Conservation (phyloP, 148 eudicot species). For the Chenopodium suecicum region DNA sequence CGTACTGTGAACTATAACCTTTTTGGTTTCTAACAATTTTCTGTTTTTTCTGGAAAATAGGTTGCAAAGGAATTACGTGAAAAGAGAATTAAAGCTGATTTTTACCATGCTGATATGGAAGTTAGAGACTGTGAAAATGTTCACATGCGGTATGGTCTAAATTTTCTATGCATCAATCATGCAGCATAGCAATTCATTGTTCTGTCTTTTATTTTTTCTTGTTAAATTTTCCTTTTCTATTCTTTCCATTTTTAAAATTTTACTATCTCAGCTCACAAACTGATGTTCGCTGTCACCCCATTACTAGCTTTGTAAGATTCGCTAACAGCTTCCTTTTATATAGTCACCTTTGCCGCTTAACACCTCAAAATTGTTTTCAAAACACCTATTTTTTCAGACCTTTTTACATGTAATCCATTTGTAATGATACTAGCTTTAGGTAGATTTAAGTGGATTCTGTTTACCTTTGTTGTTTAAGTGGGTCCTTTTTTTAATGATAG, state of each 20-base stretch:
- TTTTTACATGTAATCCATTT: background rate
- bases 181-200: background rate
- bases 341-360: background rate
- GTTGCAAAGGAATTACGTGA: constrained; percentile 86
- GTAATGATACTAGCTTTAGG: background rate
- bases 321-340: background rate
- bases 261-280: background rate
- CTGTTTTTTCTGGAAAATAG: constrained; percentile 34
- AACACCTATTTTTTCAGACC: background rate
- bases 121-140: constrained; percentile 77
- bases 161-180: background rate
- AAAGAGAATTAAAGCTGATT: constrained; percentile 79
- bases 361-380: background rate
- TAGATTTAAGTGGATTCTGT: background rate
- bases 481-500: no score
- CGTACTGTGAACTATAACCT: background rate
- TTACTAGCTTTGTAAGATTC: background rate
- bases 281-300: background rate
- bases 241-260: background rate
- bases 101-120: constrained; percentile 98
- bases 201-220: background rate
- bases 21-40: background rate
- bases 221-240: constrained; percentile 1
- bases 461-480: no score
- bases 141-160: constrained; percentile 59